Percentiles rank a stretch among this genome's conserved stretches.
Conservation (phyloP, 768 basidiomycete genomes). For the Mycena rosella region DNA sequence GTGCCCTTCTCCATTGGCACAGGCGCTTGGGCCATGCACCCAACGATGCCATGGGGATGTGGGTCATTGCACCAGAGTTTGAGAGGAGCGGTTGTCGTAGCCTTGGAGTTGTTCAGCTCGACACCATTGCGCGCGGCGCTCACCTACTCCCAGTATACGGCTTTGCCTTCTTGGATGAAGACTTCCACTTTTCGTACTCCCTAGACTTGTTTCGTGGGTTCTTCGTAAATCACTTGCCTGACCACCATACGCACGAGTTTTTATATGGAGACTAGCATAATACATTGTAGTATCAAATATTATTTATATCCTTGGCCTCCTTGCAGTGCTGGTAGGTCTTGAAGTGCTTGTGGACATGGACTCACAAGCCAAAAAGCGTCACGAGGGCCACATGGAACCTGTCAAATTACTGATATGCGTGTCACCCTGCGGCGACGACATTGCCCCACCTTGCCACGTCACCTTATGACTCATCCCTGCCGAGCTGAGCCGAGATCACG, state of each 20-base stretch:
- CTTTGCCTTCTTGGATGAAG: background rate
- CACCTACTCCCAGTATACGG: slow-evolving; percentile 40
- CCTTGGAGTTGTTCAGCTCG: slow-evolving; percentile 33
- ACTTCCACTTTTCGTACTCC: slow-evolving; percentile 6
- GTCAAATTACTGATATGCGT: background rate
- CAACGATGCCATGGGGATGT: slow-evolving; percentile 40
- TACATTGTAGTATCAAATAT: too few relatives aligned
- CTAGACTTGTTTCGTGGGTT: background rate
- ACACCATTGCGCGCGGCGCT: slow-evolving; percentile 31
- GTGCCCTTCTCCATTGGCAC: slow-evolving; percentile 41
- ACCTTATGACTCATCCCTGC: too few relatives aligned
- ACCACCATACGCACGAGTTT: slow-evolving; percentile 1
- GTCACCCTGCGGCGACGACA: too few relatives aligned
- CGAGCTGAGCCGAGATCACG: too few relatives aligned
- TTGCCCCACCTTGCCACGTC: too few relatives aligned
- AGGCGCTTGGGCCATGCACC: slow-evolving; percentile 23
- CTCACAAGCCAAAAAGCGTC: background rate
- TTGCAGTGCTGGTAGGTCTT: background rate
- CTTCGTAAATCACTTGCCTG: background rate
- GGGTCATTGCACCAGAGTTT: slow-evolving; percentile 35
- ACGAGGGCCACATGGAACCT: background rate
- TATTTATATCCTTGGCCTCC: background rate
- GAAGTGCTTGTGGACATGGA: background rate
- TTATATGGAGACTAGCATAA: background rate
- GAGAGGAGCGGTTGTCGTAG: slow-evolving; percentile 8